Base-by-base conservation (phyloP, 805 yeast genomes). In the Lipomyces kockii region DNA sequence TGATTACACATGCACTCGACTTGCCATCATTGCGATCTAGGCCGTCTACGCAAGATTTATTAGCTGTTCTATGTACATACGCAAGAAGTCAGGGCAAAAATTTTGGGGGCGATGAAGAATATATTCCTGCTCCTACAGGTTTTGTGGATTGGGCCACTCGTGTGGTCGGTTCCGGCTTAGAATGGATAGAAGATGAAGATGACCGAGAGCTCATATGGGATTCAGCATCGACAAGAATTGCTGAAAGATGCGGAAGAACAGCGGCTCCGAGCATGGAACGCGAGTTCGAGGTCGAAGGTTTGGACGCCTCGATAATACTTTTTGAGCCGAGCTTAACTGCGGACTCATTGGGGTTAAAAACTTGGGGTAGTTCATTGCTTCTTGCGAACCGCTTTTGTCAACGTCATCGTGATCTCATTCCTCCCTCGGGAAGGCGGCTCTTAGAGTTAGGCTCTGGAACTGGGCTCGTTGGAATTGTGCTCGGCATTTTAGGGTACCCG, bases 401-500 rank as follows among this genome's bases (percentile, higher is more conserved):
- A 62, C 1, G 56, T 64, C 5, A 76, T 75, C 35, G 69, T 78
- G 2, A 29, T 58, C 17, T 32, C 35, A 29, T 37, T 35, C 46
- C 59, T 14, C 77, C 74, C 25, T 76, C 79, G 3, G 71, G 34
- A 4, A 14, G 51, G n/a, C 61, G 57, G n/a, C 60, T 72, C 17
- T 73, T 75, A 60, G 99, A 94, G 74, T 79, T 95, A n/a, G 99
- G 99, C 0, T 83, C 98, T 0, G 99, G 99, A 0, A 95, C 99
- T 0, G 99, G 99, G 0, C 81, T 94, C 17, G 89, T 88, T 2
- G 98, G 98, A 0, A 89, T 95, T 46, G 82, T 88, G 0, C 82
- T 90, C 64, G 85, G 84, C 0, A 65, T 81, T 8, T 73, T 88
- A 5, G 92, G 92, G 0, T 78, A 76, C 68, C 72, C 78, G 0